A percentile compares a stretch with the other conserved stretches of the same genome.
phyloP scores from a whole-genome alignment of 768 basidiomycete species.

The Collybiopsis confluens region DNA sequence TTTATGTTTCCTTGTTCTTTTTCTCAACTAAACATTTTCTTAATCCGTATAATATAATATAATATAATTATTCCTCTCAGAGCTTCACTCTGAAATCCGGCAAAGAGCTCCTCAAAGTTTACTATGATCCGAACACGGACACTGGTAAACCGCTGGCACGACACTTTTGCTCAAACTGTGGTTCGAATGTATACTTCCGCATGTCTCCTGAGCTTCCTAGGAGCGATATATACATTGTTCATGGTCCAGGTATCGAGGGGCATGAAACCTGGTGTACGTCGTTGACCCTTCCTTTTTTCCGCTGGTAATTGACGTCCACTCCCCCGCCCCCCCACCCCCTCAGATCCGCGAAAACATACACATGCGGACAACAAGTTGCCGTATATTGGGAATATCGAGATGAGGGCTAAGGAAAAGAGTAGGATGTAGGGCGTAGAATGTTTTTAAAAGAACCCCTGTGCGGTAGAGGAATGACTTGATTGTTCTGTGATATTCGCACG shows the following conservation, averaged over 20 bases:
- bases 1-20: background rate
- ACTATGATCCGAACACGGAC: constrained; percentile 24
- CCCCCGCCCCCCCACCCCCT: background rate
- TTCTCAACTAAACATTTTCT: background rate
- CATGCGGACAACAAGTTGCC: background rate
- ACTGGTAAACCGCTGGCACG: constrained; percentile 26
- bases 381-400: background rate
- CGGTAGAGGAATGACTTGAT: too few species aligned
- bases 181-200: constrained; percentile 26
- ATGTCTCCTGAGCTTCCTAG: constrained; percentile 5
- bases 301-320: background rate
- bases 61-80: too few species aligned
- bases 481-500: too few species aligned
- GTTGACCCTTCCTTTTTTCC: background rate
- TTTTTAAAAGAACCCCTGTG: too few species aligned
- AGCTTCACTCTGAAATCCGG: constrained; percentile 24
- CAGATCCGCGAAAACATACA: constrained; percentile 1
- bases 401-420: background rate
- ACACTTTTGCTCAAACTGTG: constrained; percentile 31
- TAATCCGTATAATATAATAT: background rate
- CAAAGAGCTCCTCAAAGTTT: constrained; percentile 22
- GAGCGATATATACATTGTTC: background rate
- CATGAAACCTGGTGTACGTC: background rate
- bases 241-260: background rate
- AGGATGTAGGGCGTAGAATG: background rate